Evolutionary conservation across 164 flowering plant genomes (phyloP), one percentile per base, ranked within the genome.

Genomic region (Liquidambar formosana): DNA sequence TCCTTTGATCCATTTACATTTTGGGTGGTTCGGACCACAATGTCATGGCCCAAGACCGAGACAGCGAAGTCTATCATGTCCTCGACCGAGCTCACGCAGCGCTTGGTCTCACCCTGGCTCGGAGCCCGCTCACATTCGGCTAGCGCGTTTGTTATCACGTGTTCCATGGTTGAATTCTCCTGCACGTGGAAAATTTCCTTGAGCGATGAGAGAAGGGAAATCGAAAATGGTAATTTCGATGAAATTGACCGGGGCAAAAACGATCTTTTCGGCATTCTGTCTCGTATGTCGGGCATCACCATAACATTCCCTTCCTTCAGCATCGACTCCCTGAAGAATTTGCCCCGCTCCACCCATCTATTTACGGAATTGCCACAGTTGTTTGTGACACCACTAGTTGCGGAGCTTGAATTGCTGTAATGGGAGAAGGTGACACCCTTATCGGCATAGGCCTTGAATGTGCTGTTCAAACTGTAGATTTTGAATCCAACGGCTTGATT

Each of bases 31-130:
- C 88, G 65, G 1, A 84, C 90, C 59, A 68, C 75, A 26, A 84
- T 80, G 51, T 83, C 65, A 25, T 41, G 71, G 0, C 96, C 97
- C 62, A 94, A 66, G 4, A 88, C 85, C 8, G 88, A 78, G 0
- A 79, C 76, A 14, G 94, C 93, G 63, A 94, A 94, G 75, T 94
- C 97, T 16, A 94, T 78, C 96, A 92, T 92, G 76, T 89, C 98
- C 75, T 94, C 98, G 0, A 72, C 65, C 4, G 97, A 89, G 4
- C 85, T 83, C 18, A 87, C 95, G 72, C 98, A 94, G 68, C 79
- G 75, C 83, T 90, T 94, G 10, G 86, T 82, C 90, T 94, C 98
- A 5, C 93, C 96, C 11, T 11, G 78, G 82, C 95, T 90, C 19
- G 98, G 91, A 0, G 69, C 76, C 52, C 93, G 61, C 79, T 90